Conservation (phyloP, 2,329 filamentous ascomycete species). For the Ophiostoma triangulosporum region DNA sequence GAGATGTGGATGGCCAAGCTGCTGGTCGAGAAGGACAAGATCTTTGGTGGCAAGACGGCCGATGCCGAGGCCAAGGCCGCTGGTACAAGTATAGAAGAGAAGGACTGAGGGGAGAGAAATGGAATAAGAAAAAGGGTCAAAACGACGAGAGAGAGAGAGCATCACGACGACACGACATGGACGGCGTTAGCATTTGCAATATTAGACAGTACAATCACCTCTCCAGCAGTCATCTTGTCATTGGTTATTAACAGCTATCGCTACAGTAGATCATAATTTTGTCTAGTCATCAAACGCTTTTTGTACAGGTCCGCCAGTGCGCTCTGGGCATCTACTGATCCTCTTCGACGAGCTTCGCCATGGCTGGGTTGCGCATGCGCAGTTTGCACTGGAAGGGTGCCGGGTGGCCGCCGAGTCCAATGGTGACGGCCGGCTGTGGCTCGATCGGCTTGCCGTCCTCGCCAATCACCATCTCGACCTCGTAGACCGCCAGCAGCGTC, state of each 20-base stretch:
- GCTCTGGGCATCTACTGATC: background rate
- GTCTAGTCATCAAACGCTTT: background rate
- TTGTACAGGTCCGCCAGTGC: background rate
- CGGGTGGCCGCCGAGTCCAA: slow-evolving; percentile 16
- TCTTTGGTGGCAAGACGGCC: slow-evolving; percentile 18
- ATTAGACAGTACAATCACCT: background rate
- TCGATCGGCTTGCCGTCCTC: slow-evolving; percentile 12
- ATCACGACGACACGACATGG: background rate
- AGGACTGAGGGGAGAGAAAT: background rate
- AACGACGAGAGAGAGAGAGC: background rate
- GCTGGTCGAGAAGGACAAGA: slow-evolving; percentile 37
- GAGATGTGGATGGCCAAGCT: slow-evolving; percentile 48
- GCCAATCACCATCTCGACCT: slow-evolving; percentile 13
- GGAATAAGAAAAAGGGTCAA: background rate
- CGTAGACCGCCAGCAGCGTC: slow-evolving; percentile 22
- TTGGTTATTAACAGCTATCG: background rate
- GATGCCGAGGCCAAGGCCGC: background rate
- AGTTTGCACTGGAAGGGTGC: slow-evolving; percentile 14
- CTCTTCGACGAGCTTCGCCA: slow-evolving; percentile 3
- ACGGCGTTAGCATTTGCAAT: background rate
- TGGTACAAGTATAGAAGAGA: background rate
- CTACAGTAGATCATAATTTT: background rate
- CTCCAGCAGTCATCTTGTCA: background rate
- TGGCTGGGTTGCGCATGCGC: slow-evolving; percentile 5
- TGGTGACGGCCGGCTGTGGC: slow-evolving; percentile 13